phyloP scores from a whole-genome alignment of 2,329 filamentous ascomycete genomes.

The Fonsecaea nubica region DNA sequence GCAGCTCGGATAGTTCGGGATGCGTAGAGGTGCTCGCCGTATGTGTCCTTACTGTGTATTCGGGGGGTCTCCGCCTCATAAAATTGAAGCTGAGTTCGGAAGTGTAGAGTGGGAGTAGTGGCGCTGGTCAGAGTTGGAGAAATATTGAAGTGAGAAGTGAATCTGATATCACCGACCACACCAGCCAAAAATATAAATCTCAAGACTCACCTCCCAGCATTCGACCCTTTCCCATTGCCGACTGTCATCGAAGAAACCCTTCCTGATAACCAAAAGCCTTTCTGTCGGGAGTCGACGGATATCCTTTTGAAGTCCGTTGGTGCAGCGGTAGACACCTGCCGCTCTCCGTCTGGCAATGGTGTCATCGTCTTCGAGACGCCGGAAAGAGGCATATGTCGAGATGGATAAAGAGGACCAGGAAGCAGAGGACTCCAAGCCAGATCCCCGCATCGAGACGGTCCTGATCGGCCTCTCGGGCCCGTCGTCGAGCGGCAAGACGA shows the following conservation, averaged over 20 bases:
- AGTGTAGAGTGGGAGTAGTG: too few relatives aligned
- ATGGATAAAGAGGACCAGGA: background rate
- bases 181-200: background rate
- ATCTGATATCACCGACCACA: background rate
- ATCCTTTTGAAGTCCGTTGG: background rate
- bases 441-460: conserved; percentile 49
- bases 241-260: background rate
- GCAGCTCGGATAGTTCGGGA: too few relatives aligned
- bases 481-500: conserved; percentile 94
- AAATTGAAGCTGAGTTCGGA: too few relatives aligned
- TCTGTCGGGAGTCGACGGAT: background rate
- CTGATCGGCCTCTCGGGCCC: conserved; percentile 85
- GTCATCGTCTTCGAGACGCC: background rate
- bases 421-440: background rate
- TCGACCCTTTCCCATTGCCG: background rate
- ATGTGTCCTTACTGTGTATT: too few relatives aligned
- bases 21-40: too few relatives aligned
- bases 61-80: too few relatives aligned
- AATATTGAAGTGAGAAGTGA: background rate
- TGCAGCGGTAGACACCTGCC: too few relatives aligned
- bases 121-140: background rate
- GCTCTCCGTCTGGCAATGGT: background rate
- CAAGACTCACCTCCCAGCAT: background rate
- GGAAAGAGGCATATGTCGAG: background rate
- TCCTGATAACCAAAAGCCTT: background rate